These are phyloP conservation scores for Pulveroboletus ravenelii DNA, from an alignment of 768 basidiomycete genomes.

Conservation along the genomic window DNA sequence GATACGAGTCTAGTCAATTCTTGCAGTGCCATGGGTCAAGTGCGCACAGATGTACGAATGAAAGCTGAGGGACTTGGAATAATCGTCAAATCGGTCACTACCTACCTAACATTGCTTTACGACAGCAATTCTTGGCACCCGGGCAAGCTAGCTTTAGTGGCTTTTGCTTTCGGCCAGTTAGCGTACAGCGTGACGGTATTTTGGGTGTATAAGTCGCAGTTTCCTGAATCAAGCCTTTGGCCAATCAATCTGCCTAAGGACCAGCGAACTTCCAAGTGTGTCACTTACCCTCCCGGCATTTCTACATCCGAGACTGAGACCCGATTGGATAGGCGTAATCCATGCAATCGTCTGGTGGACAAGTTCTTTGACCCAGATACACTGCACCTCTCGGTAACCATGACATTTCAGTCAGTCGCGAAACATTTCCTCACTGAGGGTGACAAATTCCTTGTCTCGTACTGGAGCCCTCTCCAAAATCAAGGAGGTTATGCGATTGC, in stretches of 20 bases:
- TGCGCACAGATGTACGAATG: slow-evolving; percentile 67
- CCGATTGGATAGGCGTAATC: background rate
- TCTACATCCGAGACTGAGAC: background rate
- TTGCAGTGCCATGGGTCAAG: slow-evolving; percentile 61
- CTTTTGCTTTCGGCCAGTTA: slow-evolving; percentile 84
- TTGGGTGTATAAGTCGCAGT: slow-evolving; percentile 46
- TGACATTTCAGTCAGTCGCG: slow-evolving; percentile 84
- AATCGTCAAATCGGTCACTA: slow-evolving; percentile 63
- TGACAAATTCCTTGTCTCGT: slow-evolving; percentile 85
- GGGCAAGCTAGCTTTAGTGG: slow-evolving; percentile 59
- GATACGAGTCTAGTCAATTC: slow-evolving; percentile 16
- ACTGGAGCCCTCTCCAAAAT: slow-evolving; percentile 76
- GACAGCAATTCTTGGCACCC: slow-evolving; percentile 33
- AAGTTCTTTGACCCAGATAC: slow-evolving; percentile 43
- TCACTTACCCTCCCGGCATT: background rate
- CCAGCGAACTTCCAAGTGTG: slow-evolving; percentile 14
- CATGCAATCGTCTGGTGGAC: slow-evolving; percentile 5
- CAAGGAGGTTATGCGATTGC: slow-evolving; percentile 96
- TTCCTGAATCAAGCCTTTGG: slow-evolving; percentile 33
- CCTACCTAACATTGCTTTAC: slow-evolving; percentile 60
- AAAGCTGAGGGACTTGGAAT: slow-evolving; percentile 85
- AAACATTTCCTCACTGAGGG: slow-evolving; percentile 97
- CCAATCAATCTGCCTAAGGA: slow-evolving; percentile 28
- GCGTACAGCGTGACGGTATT: slow-evolving; percentile 62
- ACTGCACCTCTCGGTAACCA: slow-evolving; percentile 65